Conservation (phyloP, 1,284 basidiomycete genomes). For the Microstroma glucosiphilum region DNA sequence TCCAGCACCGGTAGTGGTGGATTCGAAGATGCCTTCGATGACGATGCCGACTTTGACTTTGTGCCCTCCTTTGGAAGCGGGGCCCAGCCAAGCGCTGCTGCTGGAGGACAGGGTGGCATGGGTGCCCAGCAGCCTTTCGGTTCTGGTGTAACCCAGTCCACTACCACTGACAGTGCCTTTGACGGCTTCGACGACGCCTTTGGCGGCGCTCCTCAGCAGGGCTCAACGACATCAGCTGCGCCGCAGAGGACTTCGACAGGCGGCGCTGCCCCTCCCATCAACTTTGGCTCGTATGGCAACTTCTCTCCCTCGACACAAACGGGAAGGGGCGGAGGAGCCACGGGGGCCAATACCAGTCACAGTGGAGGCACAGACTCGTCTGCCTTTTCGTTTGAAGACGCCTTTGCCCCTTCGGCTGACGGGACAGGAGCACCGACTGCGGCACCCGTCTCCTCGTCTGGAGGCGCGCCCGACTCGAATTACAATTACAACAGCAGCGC, state of each 20-base stretch:
- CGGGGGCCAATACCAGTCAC: no score
- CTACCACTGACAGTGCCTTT: slow-evolving; percentile 1
- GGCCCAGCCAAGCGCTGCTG: no score
- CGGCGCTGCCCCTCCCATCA: slow-evolving; percentile 10
- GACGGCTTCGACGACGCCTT: slow-evolving; percentile 16
- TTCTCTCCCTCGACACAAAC: no score
- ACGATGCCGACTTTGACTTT: slow-evolving; percentile 43
- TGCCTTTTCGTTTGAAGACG: slow-evolving; percentile 42
- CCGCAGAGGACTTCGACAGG: slow-evolving; percentile 1
- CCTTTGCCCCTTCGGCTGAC: slow-evolving; percentile 19
- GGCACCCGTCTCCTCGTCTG: no score
- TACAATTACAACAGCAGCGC: background rate
- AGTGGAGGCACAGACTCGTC: slow-evolving; percentile 20
- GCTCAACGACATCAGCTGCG: no score
- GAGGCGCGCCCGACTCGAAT: no score
- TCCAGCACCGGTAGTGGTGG: slow-evolving; percentile 9
- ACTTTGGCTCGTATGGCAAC: no score
- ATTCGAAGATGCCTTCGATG: slow-evolving; percentile 44
- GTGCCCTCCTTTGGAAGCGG: slow-evolving; percentile 33
- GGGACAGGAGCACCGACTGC: no score
- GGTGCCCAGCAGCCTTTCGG: no score
- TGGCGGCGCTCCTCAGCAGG: background rate
- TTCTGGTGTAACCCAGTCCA: no score
- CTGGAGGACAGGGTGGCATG: no score
- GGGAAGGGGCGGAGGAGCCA: no score